A percentile compares a stretch with the other conserved stretches of the same genome.
Conservation (phyloP, 129 eudicot genomes). For the Flaveria brownii region DNA sequence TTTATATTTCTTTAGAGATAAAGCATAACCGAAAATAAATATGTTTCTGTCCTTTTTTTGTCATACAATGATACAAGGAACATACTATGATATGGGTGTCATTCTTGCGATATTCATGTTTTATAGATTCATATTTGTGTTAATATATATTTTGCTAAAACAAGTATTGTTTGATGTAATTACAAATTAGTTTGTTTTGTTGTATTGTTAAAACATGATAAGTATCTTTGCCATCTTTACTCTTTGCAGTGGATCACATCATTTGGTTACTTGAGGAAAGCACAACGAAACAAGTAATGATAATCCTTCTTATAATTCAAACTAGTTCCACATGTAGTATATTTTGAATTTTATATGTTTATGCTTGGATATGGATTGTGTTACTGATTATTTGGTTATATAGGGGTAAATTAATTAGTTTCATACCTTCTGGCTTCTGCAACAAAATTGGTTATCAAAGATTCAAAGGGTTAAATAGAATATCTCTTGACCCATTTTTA, state of each 20-base stretch:
- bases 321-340: neutral
- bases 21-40: neutral
- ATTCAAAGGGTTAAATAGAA: too few species aligned
- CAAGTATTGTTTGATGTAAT: neutral
- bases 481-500: too few species aligned
- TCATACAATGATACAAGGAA: neutral
- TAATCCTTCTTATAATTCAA: neutral
- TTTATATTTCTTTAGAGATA: neutral
- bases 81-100: neutral
- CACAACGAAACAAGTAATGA: slow-evolving; percentile 60
- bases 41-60: neutral
- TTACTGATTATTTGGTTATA: neutral
- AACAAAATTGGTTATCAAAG: too few species aligned
- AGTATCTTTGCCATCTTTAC: slow-evolving; percentile 19
- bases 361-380: neutral
- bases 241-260: slow-evolving; percentile 65
- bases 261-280: slow-evolving; percentile 67
- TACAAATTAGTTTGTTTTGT: neutral
- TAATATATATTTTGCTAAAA: slow-evolving; percentile 11
- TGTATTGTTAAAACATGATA: neutral
- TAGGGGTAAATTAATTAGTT: neutral
- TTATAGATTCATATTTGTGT: slow-evolving; percentile 5
- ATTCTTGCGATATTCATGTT: neutral
- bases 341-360: neutral
- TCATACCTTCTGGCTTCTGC: too few species aligned